These are phyloP conservation scores for Monilinia laxa DNA, from an alignment of 2,329 filamentous ascomycete genomes.

Conservation along the genomic window DNA sequence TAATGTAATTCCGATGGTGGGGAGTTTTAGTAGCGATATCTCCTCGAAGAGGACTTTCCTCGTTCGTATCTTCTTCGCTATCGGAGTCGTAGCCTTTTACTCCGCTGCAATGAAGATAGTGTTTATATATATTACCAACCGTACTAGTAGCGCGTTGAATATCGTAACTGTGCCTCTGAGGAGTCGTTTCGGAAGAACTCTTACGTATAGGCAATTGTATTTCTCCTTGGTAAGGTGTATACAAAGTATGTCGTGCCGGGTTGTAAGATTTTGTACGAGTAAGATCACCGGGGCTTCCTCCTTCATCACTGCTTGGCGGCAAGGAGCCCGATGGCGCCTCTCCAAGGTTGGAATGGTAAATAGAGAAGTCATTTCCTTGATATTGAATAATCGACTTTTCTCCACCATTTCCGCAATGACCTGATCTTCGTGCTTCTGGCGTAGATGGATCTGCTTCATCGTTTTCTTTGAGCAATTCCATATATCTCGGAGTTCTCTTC, in stretches of 20 bases:
- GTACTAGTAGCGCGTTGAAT: slow-evolving; percentile 33
- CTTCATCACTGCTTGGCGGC: slow-evolving; percentile 15
- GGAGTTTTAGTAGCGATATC: background rate
- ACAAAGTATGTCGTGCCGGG: slow-evolving; percentile 15
- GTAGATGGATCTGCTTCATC: slow-evolving; percentile 6
- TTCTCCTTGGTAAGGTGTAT: slow-evolving; percentile 15
- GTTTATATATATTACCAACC: slow-evolving; percentile 36
- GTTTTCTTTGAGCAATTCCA: slow-evolving; percentile 4
- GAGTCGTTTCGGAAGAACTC: slow-evolving; percentile 21
- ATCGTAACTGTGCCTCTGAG: slow-evolving; percentile 23
- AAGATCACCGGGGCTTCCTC: slow-evolving; percentile 15
- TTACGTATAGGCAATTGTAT: slow-evolving; percentile 20
- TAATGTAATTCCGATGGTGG: background rate
- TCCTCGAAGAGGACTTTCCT: slow-evolving; percentile 17
- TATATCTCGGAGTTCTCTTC: background rate
- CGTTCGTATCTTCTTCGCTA: slow-evolving; percentile 21
- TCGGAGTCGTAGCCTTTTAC: slow-evolving; percentile 11
- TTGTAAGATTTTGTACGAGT: slow-evolving; percentile 3
- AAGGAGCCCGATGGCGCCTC: slow-evolving; percentile 22
- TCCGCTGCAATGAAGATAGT: slow-evolving; percentile 29
- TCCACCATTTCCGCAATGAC: background rate
- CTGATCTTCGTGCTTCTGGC: slow-evolving; percentile 4
- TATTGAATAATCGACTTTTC: slow-evolving; percentile 8
- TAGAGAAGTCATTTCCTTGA: slow-evolving; percentile 16
- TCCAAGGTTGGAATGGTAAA: slow-evolving; percentile 22